Conservation (phyloP, 1,139 yeast species). For the Nadsonia starkeyi-henricii region DNA sequence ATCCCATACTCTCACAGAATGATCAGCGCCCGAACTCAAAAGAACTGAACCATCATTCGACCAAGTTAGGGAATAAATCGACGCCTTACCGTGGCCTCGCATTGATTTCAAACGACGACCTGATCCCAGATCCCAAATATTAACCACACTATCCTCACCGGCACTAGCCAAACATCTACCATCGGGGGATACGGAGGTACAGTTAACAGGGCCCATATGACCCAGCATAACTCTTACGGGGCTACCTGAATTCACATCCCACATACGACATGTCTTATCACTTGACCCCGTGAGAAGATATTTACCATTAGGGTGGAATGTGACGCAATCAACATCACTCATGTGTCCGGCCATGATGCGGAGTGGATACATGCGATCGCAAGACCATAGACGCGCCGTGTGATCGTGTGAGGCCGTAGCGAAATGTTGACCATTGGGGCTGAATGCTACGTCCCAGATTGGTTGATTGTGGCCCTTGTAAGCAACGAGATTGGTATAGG, state of each 20-base stretch:
- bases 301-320: conserved; percentile 92
- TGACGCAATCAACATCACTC: conserved; percentile 89
- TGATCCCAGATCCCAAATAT: conserved; percentile 89
- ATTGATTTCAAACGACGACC: conserved; percentile 67
- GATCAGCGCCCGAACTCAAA: conserved; percentile 88
- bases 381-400: conserved; percentile 95
- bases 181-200: conserved; percentile 85
- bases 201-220: conserved; percentile 76
- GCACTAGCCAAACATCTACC: conserved; percentile 96
- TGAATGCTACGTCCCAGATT: conserved; percentile 91
- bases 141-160: conserved; percentile 82
- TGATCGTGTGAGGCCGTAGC: conserved; percentile 97
- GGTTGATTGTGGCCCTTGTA: conserved; percentile 95
- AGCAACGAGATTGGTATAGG: conserved; percentile 78
- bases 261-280: conserved; percentile 93
- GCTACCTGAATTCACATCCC: conserved; percentile 87
- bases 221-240: conserved; percentile 89
- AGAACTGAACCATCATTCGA: conserved; percentile 80
- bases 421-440: conserved; percentile 93
- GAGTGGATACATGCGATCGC: conserved; percentile 92
- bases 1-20: conserved; percentile 93
- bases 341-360: conserved; percentile 95
- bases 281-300: conserved; percentile 90
- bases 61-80: conserved; percentile 75
- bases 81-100: conserved; percentile 84